phyloP scores from a whole-genome alignment of 163 green algal species.

The Coccomyxa subellipsoidea region DNA sequence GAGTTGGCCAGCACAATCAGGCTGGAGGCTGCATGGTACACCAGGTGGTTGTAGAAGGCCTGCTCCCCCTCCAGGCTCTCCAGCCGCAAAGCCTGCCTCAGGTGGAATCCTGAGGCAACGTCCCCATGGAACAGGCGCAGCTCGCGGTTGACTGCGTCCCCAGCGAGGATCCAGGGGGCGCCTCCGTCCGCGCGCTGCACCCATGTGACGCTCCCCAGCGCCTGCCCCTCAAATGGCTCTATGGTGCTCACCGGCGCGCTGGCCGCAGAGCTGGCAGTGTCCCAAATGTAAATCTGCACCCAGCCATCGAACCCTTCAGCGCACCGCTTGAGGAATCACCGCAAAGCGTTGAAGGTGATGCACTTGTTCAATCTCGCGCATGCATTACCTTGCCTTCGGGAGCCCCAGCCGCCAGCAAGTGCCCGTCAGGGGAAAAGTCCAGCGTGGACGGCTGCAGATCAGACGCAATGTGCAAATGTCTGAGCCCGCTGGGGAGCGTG shows the following conservation, averaged over 20 bases:
- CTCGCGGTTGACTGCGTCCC: conserved; percentile 29
- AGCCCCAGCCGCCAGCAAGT: conserved; percentile 38
- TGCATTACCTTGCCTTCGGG: not conserved
- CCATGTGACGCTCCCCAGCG: conserved; percentile 12
- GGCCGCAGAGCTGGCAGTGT: not conserved
- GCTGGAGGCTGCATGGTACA: conserved; percentile 21
- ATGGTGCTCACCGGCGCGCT: not conserved
- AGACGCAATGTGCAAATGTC: conserved; percentile 1
- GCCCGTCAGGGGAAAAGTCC: conserved; percentile 34
- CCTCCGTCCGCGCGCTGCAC: conserved; percentile 15
- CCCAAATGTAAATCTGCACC: not conserved
- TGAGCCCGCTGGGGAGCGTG: not conserved
- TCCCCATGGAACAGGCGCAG: conserved; percentile 30
- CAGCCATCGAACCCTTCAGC: no score
- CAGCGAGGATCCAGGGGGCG: conserved; percentile 38
- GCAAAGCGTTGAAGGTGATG: no score
- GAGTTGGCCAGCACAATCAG: conserved; percentile 75
- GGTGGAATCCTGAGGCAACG: conserved; percentile 19
- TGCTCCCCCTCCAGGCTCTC: not conserved
- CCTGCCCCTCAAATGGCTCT: not conserved
- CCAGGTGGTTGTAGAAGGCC: conserved; percentile 55
- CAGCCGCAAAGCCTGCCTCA: not conserved
- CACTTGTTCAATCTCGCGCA: no score
- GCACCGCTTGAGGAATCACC: no score
- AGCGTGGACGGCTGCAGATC: conserved; percentile 22